Conservation (phyloP, 441 rosid genomes). For the Raphanus hybrid region DNA sequence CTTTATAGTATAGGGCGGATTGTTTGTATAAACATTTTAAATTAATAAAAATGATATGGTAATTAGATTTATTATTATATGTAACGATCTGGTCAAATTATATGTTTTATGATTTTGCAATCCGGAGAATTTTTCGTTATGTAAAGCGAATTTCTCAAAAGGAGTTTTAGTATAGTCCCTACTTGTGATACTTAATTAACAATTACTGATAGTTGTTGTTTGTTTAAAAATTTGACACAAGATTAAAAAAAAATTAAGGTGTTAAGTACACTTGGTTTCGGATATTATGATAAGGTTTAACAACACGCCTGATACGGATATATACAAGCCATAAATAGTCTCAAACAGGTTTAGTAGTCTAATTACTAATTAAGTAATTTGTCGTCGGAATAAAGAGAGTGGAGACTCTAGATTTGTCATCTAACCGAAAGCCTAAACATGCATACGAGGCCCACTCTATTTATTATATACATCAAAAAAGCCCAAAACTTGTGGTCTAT, state of each 20-base stretch:
- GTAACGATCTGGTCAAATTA: not conserved
- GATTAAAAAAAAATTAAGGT: not conserved
- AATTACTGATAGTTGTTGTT: not conserved
- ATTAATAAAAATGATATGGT: not conserved
- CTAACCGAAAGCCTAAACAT: constrained; percentile 2
- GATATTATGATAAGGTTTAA: not conserved
- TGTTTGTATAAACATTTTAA: constrained; percentile 1
- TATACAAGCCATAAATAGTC: not conserved
- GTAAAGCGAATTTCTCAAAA: not conserved
- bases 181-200: constrained; percentile 2
- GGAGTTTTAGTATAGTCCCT: not conserved
- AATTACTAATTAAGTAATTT: not conserved
- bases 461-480: constrained; percentile 9
- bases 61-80: not conserved
- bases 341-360: not conserved
- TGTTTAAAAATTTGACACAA: not conserved
- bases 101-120: not conserved
- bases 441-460: constrained; percentile 17
- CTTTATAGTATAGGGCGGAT: not conserved
- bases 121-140: not conserved
- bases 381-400: not conserved
- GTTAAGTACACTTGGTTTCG: not conserved
- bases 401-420: not conserved
- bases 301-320: constrained; percentile 10
- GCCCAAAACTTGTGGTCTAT: constrained; percentile 8